These are phyloP conservation scores for Thinopyrum elongatum DNA, from an alignment of 176 grass and related monocot species.

Conservation along the genomic window DNA sequence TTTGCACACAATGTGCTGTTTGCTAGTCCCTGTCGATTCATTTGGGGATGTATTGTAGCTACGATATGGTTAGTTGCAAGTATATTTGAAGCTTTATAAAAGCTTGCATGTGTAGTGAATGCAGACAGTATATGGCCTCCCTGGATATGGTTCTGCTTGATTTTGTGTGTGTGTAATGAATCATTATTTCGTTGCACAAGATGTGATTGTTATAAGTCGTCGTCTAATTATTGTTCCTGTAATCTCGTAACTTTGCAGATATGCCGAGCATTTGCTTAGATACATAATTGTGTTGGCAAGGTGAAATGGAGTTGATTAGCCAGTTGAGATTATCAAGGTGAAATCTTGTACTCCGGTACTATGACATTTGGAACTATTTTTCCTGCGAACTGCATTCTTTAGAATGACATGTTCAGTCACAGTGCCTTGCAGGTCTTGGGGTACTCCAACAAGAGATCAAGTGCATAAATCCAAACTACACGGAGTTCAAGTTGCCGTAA, in stretches of 20 bases:
- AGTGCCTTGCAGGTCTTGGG: conserved; percentile 64
- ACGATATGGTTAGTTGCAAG: conserved; percentile 12
- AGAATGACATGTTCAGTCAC: conserved; percentile 32
- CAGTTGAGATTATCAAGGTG: conserved; percentile 96
- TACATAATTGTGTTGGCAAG: conserved; percentile 81
- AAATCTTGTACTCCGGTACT: conserved; percentile 7
- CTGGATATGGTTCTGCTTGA: background rate
- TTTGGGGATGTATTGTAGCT: conserved; percentile 5
- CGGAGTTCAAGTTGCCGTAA: conserved; percentile 89
- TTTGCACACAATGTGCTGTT: background rate
- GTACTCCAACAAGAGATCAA: conserved; percentile 98
- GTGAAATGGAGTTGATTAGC: conserved; percentile 94
- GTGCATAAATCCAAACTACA: conserved; percentile 98
- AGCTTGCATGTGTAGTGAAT: conserved; percentile 6
- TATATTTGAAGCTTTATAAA: conserved; percentile 17
- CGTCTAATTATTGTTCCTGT: conserved; percentile 20
- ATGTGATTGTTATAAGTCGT: background rate
- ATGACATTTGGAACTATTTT: background rate
- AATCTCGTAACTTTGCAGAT: conserved; percentile 61
- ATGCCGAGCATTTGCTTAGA: conserved; percentile 86
- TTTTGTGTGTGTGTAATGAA: no score
- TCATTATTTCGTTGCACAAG: background rate
- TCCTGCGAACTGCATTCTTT: conserved; percentile 1
- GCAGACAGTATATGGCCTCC: background rate
- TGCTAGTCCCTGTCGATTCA: conserved; percentile 9